Percentiles rank a stretch among this genome's conserved stretches.
phyloP scores from a whole-genome alignment of 176 grass and related monocot species.

The bread wheat (Triticum aestivum) region DNA sequence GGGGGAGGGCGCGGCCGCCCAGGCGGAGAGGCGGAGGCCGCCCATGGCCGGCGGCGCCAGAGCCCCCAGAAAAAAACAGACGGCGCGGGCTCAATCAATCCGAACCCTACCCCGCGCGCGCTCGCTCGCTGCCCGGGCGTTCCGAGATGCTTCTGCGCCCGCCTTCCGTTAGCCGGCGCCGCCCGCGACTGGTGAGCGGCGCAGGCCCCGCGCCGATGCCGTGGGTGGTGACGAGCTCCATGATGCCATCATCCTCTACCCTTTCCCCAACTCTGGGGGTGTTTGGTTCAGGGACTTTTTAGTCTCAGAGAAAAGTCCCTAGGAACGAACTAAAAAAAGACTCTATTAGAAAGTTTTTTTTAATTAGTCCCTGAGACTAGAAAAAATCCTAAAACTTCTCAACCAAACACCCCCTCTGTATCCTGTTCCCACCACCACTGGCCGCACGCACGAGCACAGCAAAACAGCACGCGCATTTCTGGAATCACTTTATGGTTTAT shows the following conservation, averaged over 20 bases:
- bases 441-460: neutral
- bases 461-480: neutral
- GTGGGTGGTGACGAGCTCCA: conserved; percentile 17
- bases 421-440: neutral
- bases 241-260: neutral
- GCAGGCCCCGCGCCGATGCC: neutral
- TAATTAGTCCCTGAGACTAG: too few relatives aligned
- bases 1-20: neutral
- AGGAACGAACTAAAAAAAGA: too few relatives aligned
- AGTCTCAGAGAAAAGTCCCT: too few relatives aligned
- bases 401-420: neutral
- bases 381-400: too few relatives aligned
- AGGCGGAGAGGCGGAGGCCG: conserved; percentile 39
- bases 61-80: neutral
- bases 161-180: conserved; percentile 35
- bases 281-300: too few relatives aligned
- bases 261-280: neutral
- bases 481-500: neutral
- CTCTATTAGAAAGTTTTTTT: too few relatives aligned
- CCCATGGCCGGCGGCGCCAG: conserved; percentile 24
- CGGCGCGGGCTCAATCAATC: neutral
- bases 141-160: conserved; percentile 31
- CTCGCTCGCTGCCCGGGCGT: neutral
- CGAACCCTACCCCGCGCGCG: neutral
- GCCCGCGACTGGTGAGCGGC: conserved; percentile 4